Evolutionary conservation across 2,329 filamentous ascomycete genomes (phyloP).

Genomic region (Xylogone sp.): DNA sequence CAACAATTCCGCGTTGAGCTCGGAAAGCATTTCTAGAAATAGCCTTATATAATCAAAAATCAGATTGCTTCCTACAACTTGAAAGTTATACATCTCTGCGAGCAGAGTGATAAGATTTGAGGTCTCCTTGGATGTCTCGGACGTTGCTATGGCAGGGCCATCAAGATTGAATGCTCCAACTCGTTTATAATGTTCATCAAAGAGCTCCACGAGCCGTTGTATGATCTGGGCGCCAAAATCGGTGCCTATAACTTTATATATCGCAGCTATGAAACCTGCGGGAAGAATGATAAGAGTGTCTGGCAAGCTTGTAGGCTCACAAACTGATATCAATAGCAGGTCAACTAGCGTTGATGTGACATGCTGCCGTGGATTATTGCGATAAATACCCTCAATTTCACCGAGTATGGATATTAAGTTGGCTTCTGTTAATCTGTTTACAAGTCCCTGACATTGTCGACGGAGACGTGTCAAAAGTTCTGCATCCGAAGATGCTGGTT

Average conservation of each 20-base stretch:
- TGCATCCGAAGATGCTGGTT: conserved; percentile 55
- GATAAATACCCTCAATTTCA: conserved; percentile 80
- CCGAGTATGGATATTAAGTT: conserved; percentile 81
- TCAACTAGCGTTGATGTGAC: conserved; percentile 80
- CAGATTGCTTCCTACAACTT: conserved; percentile 76
- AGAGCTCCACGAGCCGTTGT: conserved; percentile 71
- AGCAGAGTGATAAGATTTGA: conserved; percentile 80
- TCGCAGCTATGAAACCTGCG: conserved; percentile 81
- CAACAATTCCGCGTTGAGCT: conserved; percentile 84
- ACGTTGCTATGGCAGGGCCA: conserved; percentile 19
- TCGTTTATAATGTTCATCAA: conserved; percentile 61
- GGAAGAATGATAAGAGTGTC: conserved; percentile 90
- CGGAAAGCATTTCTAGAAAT: conserved; percentile 70
- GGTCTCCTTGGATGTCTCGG: conserved; percentile 51
- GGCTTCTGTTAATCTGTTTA: conserved; percentile 90
- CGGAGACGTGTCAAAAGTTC: conserved; percentile 67
- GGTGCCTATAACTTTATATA: conserved; percentile 82
- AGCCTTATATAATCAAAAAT: conserved; percentile 88
- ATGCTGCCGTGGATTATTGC: conserved; percentile 78
- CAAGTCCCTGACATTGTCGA: conserved; percentile 78
- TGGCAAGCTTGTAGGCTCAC: conserved; percentile 71
- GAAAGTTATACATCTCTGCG: conserved; percentile 87
- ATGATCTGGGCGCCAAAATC: conserved; percentile 88
- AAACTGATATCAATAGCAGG: conserved; percentile 73
- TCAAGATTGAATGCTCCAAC: conserved; percentile 30